phyloP scores from a whole-genome alignment of 345 rosid genomes.

The Lagerstroemia speciosa region DNA sequence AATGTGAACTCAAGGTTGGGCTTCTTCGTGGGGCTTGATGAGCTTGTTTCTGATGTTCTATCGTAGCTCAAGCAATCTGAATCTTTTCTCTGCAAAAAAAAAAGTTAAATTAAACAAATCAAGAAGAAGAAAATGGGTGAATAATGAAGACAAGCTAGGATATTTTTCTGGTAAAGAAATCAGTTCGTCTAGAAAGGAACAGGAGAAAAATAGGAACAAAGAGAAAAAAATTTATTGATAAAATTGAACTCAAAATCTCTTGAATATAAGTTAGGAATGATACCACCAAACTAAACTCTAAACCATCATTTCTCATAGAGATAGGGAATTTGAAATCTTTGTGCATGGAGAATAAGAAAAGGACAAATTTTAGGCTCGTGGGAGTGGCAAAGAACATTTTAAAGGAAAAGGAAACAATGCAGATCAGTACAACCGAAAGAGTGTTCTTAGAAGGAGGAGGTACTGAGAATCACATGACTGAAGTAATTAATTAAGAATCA shows the following conservation, averaged over 20 bases:
- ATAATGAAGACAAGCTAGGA: constrained; percentile 36
- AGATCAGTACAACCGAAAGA: background rate
- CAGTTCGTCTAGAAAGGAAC: too few relatives aligned
- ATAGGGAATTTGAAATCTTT: constrained; percentile 21
- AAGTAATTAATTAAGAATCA: background rate
- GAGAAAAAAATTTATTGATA: too few relatives aligned
- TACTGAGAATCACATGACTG: background rate
- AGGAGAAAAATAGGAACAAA: too few relatives aligned
- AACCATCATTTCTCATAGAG: too few relatives aligned
- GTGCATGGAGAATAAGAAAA: background rate
- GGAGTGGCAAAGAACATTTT: constrained; percentile 7
- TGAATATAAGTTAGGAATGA: too few relatives aligned
- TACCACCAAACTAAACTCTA: too few relatives aligned
- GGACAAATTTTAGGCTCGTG: constrained; percentile 3
- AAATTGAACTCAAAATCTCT: too few relatives aligned
- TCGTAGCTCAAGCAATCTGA: constrained; percentile 62
- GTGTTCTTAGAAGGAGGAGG: constrained; percentile 12
- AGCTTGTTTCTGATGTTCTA: constrained; percentile 69
- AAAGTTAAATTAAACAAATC: background rate
- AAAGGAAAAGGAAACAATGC: background rate
- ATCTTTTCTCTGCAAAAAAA: constrained; percentile 40
- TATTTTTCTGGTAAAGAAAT: too few relatives aligned
- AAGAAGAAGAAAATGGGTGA: constrained; percentile 12
- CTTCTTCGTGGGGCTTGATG: constrained; percentile 62
- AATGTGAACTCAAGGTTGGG: constrained; percentile 94